Conservation (phyloP, 164 flowering plant species). For the Amborella trichopoda region DNA sequence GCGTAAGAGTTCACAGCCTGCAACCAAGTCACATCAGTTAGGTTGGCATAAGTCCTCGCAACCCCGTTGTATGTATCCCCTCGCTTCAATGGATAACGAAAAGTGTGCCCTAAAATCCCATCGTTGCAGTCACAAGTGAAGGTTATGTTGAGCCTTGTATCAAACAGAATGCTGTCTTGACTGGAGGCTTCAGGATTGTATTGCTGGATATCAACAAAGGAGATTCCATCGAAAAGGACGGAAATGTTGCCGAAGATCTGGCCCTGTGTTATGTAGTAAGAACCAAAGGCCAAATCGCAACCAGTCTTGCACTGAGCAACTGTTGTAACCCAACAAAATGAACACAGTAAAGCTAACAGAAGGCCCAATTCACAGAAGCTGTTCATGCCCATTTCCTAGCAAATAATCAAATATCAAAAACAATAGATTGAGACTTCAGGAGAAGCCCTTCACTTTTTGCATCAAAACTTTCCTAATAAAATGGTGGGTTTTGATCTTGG, state of each 20-base stretch:
- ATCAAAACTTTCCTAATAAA: too few relatives aligned
- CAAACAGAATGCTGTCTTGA: constrained; percentile 16
- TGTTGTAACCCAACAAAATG: too few relatives aligned
- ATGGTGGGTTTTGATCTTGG: too few relatives aligned
- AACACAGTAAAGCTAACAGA: too few relatives aligned
- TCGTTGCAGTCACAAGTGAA: constrained; percentile 41
- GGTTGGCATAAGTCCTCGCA: constrained; percentile 26
- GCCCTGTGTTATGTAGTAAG: constrained; percentile 35
- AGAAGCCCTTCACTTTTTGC: too few relatives aligned
- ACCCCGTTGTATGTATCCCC: constrained; percentile 31
- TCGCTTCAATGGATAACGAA: constrained; percentile 13
- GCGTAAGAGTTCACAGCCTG: constrained; percentile 19
- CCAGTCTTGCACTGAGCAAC: constrained; percentile 4
- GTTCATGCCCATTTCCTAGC: too few relatives aligned
- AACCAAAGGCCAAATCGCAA: constrained; percentile 50
- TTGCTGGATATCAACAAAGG: constrained; percentile 5
- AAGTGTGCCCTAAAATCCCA: constrained; percentile 31
- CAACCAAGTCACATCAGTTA: constrained; percentile 27
- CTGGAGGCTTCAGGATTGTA: constrained; percentile 20
- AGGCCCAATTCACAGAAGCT: too few relatives aligned
- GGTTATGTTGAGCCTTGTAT: constrained; percentile 27
- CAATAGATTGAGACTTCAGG: too few relatives aligned
- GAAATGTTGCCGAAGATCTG: constrained; percentile 27
- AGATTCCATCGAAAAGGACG: constrained; percentile 3
- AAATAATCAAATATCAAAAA: too few relatives aligned